Evolutionary conservation across 768 basidiomycete species (phyloP).

Genomic region (Rhodosporidiobolus odoratus): DNA sequence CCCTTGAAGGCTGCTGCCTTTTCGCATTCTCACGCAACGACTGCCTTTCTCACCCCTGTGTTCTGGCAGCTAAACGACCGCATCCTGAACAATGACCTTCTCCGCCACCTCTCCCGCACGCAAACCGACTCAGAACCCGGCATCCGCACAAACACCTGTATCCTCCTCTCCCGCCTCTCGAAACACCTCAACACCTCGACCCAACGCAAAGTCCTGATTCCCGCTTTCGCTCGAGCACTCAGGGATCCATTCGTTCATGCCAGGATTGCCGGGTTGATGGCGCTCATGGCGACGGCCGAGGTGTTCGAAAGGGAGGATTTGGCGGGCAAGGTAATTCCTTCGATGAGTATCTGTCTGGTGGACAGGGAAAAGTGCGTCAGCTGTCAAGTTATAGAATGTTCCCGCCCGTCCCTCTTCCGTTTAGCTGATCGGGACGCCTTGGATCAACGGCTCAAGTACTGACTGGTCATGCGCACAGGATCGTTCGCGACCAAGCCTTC

Average conservation of each 20-base stretch:
- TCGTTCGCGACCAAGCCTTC: slow-evolving; percentile 93
- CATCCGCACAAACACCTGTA: slow-evolving; percentile 95
- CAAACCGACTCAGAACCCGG: slow-evolving; percentile 89
- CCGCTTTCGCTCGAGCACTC: slow-evolving; percentile 81
- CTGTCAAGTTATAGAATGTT: too few relatives aligned
- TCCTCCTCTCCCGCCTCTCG: slow-evolving; percentile 84
- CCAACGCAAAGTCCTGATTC: slow-evolving; percentile 91
- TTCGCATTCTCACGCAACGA: background rate
- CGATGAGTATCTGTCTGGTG: slow-evolving; percentile 68
- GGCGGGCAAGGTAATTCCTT: slow-evolving; percentile 82
- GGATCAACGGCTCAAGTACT: background rate
- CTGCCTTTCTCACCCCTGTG: background rate
- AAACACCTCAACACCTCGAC: slow-evolving; percentile 79
- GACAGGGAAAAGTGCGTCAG: slow-evolving; percentile 82
- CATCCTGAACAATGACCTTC: slow-evolving; percentile 90
- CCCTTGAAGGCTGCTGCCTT: background rate
- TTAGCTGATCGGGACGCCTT: background rate
- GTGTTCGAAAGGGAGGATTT: slow-evolving; percentile 83
- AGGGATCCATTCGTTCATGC: slow-evolving; percentile 90
- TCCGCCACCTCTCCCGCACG: slow-evolving; percentile 84
- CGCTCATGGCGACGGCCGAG: slow-evolving; percentile 88
- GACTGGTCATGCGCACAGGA: slow-evolving; percentile 50
- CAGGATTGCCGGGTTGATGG: slow-evolving; percentile 88
- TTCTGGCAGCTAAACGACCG: slow-evolving; percentile 70
- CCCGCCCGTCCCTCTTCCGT: background rate